Base-by-base conservation (phyloP, 352 stramenopile genomes). In the Elongisporangium prolatum region DNA sequence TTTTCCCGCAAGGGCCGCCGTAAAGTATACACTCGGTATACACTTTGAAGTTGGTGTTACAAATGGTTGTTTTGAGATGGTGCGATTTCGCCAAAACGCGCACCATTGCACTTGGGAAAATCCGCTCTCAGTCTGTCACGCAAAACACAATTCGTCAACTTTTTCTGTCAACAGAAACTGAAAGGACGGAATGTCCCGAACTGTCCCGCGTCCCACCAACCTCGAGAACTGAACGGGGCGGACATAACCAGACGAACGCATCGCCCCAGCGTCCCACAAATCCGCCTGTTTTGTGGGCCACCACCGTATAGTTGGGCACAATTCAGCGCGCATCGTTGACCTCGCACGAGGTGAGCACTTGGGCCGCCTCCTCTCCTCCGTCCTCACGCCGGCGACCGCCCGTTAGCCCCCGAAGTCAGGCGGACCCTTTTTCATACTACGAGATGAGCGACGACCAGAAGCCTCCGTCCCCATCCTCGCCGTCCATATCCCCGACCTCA, bases 361-460 rank as follows among this genome's bases (percentile, higher is more conserved):
- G 48, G 22, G 52, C 52, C 18, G 24, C 21, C 48, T 7, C 21
- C 21, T 25, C 21, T 21, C 21, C 48, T 8, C 48, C 18, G 48
- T 52, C 52, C 13, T 24, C 25, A 44, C 52, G 52, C 14, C 52
- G 52, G 21, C 52, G 28, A 56, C 21, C 37, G 44, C 21, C 38
- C 55, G 49, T 48, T 50, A 49, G 13, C 57, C 37, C 24, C 52
- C 55, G 28, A 59, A 57, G 62, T 57, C 52, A 57, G 21, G 59
- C 49, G 14, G 54, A 63, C 21, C 57, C 56, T n/a, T 79, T 79
- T 40, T 65, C 67, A 38, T 77, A 83, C 68, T 52, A 68, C 50
- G 70, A 77, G 56, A 83, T 83, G 73, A 76, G 65, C 63, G 73
- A 83, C 48, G 61, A 64, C 25, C 52, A 47, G 25, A 59, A 51